A percentile compares a stretch with the other conserved stretches of the same genome.
Evolutionary conservation across 2,329 filamentous ascomycete species (phyloP).

Genomic region (Hymenoscyphus repandus): DNA sequence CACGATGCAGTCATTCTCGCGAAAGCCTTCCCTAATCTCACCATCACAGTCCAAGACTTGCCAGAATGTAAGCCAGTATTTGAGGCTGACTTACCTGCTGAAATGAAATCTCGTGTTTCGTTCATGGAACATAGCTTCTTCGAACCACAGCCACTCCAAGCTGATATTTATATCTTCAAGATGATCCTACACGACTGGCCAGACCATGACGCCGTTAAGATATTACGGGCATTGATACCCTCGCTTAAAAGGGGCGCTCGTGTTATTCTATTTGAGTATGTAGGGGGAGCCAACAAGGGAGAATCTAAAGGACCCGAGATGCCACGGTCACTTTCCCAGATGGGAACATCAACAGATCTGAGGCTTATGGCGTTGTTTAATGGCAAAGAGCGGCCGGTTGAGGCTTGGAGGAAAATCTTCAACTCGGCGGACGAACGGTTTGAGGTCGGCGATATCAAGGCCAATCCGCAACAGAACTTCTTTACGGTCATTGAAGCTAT

Average conservation of each 20-base stretch:
- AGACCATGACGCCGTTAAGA: constrained; percentile 44
- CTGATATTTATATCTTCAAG: constrained; percentile 44
- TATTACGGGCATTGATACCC: constrained; percentile 46
- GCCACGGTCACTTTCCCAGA: not conserved
- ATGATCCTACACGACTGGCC: constrained; percentile 60
- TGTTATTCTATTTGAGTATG: constrained; percentile 7
- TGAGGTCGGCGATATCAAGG: not conserved
- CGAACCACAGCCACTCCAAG: constrained; percentile 12
- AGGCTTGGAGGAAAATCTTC: not conserved
- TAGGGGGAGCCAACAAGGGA: not conserved
- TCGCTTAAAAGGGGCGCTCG: constrained; percentile 50
- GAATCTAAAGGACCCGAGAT: not conserved
- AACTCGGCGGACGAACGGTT: not conserved
- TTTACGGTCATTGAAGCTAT: not conserved
- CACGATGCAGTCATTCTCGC: not conserved
- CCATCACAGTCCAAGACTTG: not conserved
- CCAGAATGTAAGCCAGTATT: not conserved
- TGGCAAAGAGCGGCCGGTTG: not conserved
- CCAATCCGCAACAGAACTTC: not conserved
- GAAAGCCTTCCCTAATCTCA: not conserved
- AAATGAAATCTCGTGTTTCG: not conserved
- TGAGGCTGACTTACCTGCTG: not conserved
- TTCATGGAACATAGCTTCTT: constrained; percentile 52
- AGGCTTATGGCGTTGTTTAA: not conserved
- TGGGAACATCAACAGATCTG: not conserved